Evolutionary conservation across 768 basidiomycete species (phyloP).

Genomic region (Tulasnella sp.): DNA sequence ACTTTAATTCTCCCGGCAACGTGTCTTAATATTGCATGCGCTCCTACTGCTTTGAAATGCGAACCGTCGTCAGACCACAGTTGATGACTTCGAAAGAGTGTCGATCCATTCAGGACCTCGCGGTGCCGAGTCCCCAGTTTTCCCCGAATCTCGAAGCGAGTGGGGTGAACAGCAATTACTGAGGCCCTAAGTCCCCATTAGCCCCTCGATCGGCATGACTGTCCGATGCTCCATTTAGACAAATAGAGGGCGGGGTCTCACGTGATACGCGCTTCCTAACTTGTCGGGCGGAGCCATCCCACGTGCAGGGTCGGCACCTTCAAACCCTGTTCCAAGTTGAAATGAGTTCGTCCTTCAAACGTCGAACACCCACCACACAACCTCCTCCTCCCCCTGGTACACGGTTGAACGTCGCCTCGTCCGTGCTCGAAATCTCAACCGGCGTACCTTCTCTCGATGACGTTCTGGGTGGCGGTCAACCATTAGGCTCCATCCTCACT

Average conservation of each 20-base stretch:
- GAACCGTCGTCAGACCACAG: too few species aligned
- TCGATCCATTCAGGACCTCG: too few species aligned
- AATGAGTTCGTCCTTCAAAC: constrained; percentile 64
- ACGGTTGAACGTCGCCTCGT: constrained; percentile 37
- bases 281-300: not conserved
- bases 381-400: constrained; percentile 46
- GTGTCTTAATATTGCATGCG: too few species aligned
- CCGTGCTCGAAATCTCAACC: constrained; percentile 58
- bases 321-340: constrained; percentile 13
- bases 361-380: constrained; percentile 53
- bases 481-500: constrained; percentile 49
- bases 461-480: constrained; percentile 88
- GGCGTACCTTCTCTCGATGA: constrained; percentile 95
- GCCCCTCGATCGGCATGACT: too few species aligned
- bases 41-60: too few species aligned
- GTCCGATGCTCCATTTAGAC: not conserved
- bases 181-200: too few species aligned
- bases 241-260: not conserved
- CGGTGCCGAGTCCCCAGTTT: too few species aligned
- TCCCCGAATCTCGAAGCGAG: too few species aligned
- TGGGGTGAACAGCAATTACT: too few species aligned
- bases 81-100: too few species aligned
- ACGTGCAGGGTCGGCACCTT: not conserved
- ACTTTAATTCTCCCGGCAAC: too few species aligned
- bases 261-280: not conserved